Evolutionary conservation across 2,329 filamentous ascomycete species (phyloP), one percentile per base, ranked within the genome.

Genomic region (Stemphylium vesicarium): DNA sequence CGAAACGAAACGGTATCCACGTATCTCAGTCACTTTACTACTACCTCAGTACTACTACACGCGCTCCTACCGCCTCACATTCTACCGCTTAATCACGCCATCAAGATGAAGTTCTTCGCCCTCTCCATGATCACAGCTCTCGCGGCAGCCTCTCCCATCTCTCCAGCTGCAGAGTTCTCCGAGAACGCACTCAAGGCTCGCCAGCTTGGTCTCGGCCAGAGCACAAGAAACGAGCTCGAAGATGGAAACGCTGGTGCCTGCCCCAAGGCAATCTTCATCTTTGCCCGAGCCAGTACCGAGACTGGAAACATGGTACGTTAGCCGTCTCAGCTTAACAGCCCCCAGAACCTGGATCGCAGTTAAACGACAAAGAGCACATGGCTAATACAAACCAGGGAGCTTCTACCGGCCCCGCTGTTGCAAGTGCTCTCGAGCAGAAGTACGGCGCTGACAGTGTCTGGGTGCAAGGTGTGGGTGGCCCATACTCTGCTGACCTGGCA

Each of bases 401-500:
- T 3, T 57, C 59, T 18, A 57, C 64, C 1, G 70, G 69, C 1
- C 63, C 61, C 1, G 53, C 53, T 3, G 48, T 72, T 12, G 66
- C 63, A 12, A 50, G 48, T n/a, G 57, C 59, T 8, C 63, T 72
- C 5, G 44, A 66, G 45, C 33, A 51, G n/a, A 50, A 59, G 9
- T 72, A 69, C 9, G 68, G 67, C 13, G 64, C 63, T 2, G 41
- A 33, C 11, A 49, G 61, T 12, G 57, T 73, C 32, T 72, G 70
- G 62, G 62, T 69, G 4, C 66, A 73, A 41, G 68, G 70, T 13
- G 65, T 80, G 31, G 71, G 77, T 40, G 65, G 62, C 9, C 60
- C 65, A 15, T 80, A 79, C 56, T 56, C 53, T 0, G 76, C 77
- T 4, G 64, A 59, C 12, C 54, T 78, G 1, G 50, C 53, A 11